Percentiles rank a stretch among this genome's conserved stretches.
Evolutionary conservation across 139 green algal species (phyloP).

Genomic region (Coelastrella sp.): DNA sequence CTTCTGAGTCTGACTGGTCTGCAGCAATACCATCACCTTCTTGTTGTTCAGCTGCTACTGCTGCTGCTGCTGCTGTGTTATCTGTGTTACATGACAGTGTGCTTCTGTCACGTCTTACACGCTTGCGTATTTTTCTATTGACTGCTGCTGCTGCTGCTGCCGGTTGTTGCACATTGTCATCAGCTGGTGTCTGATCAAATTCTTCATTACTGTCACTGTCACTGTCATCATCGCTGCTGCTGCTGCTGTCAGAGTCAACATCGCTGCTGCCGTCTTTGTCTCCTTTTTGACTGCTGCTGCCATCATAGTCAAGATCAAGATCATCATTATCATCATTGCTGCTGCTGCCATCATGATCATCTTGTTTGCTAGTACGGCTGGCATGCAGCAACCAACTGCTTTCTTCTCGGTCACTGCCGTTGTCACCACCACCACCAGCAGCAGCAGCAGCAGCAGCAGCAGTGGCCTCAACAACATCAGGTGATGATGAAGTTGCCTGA

Average conservation of each 20-base stretch:
- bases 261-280: not conserved
- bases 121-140: not conserved
- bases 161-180: not conserved
- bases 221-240: constrained; percentile 29
- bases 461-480: not conserved
- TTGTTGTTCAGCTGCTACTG: not conserved
- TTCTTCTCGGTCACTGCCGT: not conserved
- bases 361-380: not conserved
- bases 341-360: constrained; percentile 25
- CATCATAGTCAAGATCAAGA: too few species aligned
- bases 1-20: not conserved
- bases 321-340: not conserved
- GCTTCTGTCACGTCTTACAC: not conserved
- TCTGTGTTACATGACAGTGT: constrained; percentile 6
- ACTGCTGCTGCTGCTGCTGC: not conserved
- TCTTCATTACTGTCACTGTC: not conserved
- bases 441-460: not conserved
- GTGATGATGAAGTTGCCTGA: not conserved
- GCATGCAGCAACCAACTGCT: not conserved
- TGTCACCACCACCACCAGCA: not conserved
- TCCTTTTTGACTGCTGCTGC: constrained; percentile 17
- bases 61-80: not conserved
- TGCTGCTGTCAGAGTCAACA: not conserved
- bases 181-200: not conserved
- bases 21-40: too few species aligned